Evolutionary conservation across 2,329 filamentous ascomycete genomes (phyloP).

Genomic region (Cordyceps farinosa): DNA sequence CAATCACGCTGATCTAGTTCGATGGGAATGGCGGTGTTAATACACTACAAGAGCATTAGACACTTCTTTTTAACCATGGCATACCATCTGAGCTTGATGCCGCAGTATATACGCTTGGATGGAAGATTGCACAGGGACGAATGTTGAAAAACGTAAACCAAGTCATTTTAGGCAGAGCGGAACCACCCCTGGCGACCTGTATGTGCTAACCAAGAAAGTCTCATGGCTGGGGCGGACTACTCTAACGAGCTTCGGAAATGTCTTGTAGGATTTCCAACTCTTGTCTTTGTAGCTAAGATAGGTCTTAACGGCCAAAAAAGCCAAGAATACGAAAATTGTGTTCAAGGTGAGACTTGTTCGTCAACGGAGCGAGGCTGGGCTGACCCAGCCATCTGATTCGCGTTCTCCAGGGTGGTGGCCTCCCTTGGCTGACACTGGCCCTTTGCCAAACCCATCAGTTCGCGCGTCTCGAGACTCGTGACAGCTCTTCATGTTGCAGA

Average conservation of each 20-base stretch:
- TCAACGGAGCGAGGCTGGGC: not conserved
- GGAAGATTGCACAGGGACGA: not conserved
- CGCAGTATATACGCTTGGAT: not conserved
- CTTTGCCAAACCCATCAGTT: not conserved
- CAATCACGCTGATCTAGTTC: constrained; percentile 27
- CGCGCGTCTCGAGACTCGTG: not conserved
- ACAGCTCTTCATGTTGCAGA: not conserved
- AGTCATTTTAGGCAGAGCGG: not conserved
- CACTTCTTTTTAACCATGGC: not conserved
- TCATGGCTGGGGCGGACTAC: not conserved
- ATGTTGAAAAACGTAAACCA: not conserved
- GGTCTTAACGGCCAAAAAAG: not conserved
- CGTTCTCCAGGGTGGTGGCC: not conserved
- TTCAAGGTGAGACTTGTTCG: not conserved
- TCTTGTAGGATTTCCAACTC: too few relatives aligned
- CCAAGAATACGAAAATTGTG: not conserved
- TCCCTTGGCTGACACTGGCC: constrained; percentile 7
- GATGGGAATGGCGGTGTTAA: not conserved
- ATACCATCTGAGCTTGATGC: too few relatives aligned
- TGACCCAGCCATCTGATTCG: not conserved
- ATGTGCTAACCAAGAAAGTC: not conserved
- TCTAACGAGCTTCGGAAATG: too few relatives aligned
- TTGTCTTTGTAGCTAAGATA: not conserved
- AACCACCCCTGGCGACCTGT: not conserved
- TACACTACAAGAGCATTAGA: not conserved